Evolutionary conservation across 306 rosid species (phyloP).

Genomic region (Erythrophleum fordii): DNA sequence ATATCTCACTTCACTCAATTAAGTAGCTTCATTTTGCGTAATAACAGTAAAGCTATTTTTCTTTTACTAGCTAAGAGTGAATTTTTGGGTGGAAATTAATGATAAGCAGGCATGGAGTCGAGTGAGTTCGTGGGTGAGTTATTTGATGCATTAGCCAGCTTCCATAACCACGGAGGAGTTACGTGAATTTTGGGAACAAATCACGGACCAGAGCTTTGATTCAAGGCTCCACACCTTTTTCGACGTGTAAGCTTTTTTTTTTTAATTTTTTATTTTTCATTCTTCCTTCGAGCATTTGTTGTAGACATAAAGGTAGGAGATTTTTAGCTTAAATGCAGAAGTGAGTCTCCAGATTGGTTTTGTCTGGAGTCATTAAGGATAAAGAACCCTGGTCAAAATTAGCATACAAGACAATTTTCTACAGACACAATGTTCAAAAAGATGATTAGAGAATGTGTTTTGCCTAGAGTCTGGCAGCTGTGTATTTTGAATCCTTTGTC

Average conservation of each 20-base stretch:
- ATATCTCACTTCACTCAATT: background rate
- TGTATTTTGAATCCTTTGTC: no score
- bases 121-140: conserved; percentile 78
- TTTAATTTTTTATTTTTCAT: background rate
- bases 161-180: conserved; percentile 66
- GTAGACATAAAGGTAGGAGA: background rate
- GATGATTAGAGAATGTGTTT: no score
- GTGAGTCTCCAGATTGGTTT: background rate
- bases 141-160: conserved; percentile 76
- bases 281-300: background rate
- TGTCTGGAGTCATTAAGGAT: background rate
- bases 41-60: background rate
- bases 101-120: conserved; percentile 70
- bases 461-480: no score
- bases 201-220: conserved; percentile 80
- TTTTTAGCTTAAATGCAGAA: background rate
- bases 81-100: background rate
- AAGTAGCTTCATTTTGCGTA: no score
- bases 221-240: conserved; percentile 91
- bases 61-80: background rate
- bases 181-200: conserved; percentile 87
- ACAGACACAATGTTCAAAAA: no score
- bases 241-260: conserved; percentile 65
- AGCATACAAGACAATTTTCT: no score
- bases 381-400: background rate